Evolutionary conservation across 768 basidiomycete genomes (phyloP).

Genomic region (Hydnum rufescens): DNA sequence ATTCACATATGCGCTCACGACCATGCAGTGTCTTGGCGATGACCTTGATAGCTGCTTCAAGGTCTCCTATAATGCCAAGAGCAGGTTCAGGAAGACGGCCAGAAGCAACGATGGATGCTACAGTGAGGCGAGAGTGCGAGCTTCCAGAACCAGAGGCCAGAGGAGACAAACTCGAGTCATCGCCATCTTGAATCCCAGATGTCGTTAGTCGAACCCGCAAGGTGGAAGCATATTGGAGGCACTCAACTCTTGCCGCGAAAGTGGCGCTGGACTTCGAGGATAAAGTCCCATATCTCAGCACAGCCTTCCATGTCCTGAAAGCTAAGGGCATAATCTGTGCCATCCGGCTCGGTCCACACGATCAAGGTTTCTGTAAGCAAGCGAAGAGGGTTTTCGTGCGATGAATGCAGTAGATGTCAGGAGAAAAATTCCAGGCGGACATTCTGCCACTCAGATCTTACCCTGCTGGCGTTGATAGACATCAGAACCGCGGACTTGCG

Average conservation of each 20-base stretch:
- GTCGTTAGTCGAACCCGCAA: background rate
- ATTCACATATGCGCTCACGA: conserved; percentile 76
- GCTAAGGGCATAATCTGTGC: conserved; percentile 86
- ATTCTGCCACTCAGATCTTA: too few species aligned
- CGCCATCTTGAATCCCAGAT: background rate
- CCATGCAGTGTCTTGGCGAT: conserved; percentile 50
- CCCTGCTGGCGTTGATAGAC: conserved; percentile 80
- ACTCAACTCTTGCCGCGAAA: conserved; percentile 18
- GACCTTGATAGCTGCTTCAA: conserved; percentile 58
- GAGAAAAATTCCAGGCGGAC: too few species aligned
- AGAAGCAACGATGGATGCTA: conserved; percentile 38
- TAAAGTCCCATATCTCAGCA: conserved; percentile 93
- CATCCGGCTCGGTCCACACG: conserved; percentile 94
- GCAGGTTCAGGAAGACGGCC: conserved; percentile 59
- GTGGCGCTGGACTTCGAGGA: conserved; percentile 76
- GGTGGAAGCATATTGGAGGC: too few species aligned
- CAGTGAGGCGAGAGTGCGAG: background rate
- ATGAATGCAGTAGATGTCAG: background rate
- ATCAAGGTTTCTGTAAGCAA: conserved; percentile 67
- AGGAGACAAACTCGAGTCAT: conserved; percentile 36
- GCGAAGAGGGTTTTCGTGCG: background rate
- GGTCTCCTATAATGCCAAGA: conserved; percentile 56
- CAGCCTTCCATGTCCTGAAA: conserved; percentile 96
- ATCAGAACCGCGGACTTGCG: conserved; percentile 63
- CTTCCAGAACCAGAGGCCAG: background rate